These are phyloP conservation scores for Phytophthora europaea DNA, from an alignment of 352 stramenopile genomes.

Conservation along the genomic window DNA sequence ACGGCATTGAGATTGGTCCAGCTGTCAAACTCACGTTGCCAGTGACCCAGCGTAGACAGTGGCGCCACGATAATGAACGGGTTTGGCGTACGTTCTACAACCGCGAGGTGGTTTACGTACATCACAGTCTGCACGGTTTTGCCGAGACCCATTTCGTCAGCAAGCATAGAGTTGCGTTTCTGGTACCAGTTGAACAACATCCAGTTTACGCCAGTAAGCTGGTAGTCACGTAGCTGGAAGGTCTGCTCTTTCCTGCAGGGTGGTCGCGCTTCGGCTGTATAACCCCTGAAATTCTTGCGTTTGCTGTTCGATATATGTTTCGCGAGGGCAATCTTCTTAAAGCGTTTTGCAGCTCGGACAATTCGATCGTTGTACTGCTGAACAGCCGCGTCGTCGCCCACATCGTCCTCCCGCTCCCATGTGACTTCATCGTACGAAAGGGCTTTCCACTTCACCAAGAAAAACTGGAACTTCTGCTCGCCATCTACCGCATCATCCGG, in stretches of 20 bases:
- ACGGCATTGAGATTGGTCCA: conserved; percentile 99
- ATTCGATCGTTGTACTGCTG: conserved; percentile 84
- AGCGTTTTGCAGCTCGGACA: conserved; percentile 57
- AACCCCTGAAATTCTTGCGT: conserved; percentile 82
- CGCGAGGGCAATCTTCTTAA: conserved; percentile 54
- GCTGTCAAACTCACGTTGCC: conserved; percentile 95
- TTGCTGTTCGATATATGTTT: conserved; percentile 48
- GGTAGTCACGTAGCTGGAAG: conserved; percentile 97
- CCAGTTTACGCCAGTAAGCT: conserved; percentile 99
- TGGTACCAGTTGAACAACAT: conserved; percentile 99
- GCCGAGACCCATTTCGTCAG: conserved; percentile 99
- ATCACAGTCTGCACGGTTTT: conserved; percentile 97
- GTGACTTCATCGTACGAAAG: conserved; percentile 98
- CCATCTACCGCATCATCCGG: conserved; percentile 49
- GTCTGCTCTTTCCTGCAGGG: conserved; percentile 66
- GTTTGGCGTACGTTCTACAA: conserved; percentile 94
- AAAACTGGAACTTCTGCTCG: conserved; percentile 89
- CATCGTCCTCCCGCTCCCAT: conserved; percentile 98
- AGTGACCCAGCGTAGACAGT: conserved; percentile 98
- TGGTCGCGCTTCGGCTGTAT: conserved; percentile 66
- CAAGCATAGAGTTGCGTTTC: conserved; percentile 98
- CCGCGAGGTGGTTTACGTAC: conserved; percentile 96
- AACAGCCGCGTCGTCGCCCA: conserved; percentile 88
- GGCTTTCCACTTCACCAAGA: conserved; percentile 99
- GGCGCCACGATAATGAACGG: conserved; percentile 99